Base-by-base conservation (phyloP, 1,284 basidiomycete genomes). In the Apiotrichum gracile region DNA sequence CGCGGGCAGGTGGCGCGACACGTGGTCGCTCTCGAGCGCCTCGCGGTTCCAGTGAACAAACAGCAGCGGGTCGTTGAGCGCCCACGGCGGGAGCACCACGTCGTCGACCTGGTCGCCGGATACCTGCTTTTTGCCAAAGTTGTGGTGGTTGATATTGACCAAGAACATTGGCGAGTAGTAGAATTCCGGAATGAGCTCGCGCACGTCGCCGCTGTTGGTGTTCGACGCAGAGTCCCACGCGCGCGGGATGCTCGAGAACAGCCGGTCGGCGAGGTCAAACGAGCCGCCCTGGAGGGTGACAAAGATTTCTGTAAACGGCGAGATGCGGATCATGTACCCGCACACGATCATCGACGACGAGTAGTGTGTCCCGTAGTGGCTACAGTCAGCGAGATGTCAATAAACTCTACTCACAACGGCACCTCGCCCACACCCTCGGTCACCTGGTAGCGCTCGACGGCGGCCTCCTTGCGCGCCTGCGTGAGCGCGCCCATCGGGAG, bases 341-440 rank as follows among this genome's bases (percentile, higher is more conserved):
- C 91, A 94, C 31, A 94, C 90, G 55, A 92, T 96, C 86, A 96
- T 94, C 0, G 91, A 94, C 6, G 91, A 94, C 63, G 88, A 91
- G 69, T 93, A 97, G 69, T 97, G 93, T 1, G 93, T 97, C 44
- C 76, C 90, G 60, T 91, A 92, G 67, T 96, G 89, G 77, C 73
- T 73, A 42, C 4, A 12, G 25, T 51, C 25, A 53, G 52, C 51
- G 35, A 46, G 33, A 22, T 6, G 10, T 25, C 16, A 13, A 21
- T 26, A 25, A 14, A 10, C 14, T 7, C 33, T 24, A 64, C 72
- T 65, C 50, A 73, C 68, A 93, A 93, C 0, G 91, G 90, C 44
- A 82, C 80, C 75, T 93, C 91, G 5, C 77, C 87, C 1, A 93
- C 86, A 50, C 90, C 85, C 66, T 87, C 78, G 16, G 91, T 78